Evolutionary conservation across 2,329 filamentous ascomycete genomes (phyloP).

Genomic region (Hypoxylon sp.): DNA sequence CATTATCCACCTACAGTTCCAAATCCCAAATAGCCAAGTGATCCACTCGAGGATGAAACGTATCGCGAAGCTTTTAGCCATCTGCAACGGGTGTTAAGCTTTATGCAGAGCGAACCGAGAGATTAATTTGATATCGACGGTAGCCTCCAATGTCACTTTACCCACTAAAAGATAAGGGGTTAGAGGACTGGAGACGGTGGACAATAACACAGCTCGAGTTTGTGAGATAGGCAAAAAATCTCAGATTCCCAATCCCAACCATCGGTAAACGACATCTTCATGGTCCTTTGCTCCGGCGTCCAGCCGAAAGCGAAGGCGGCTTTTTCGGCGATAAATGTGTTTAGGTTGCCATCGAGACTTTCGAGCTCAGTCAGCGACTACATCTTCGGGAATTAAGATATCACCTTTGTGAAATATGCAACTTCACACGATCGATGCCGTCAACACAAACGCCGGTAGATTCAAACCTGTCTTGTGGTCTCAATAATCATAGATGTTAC

Average conservation of each 20-base stretch:
- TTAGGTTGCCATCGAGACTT: background rate
- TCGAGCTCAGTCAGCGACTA: constrained; percentile 1
- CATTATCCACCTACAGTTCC: background rate
- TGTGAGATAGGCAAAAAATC: constrained; percentile 1
- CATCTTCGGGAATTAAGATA: constrained; percentile 20
- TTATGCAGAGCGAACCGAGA: constrained; percentile 26
- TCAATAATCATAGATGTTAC: background rate
- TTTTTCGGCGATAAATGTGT: background rate
- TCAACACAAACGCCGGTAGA: constrained; percentile 12
- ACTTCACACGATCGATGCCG: background rate
- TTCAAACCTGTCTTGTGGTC: background rate
- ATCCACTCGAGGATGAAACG: constrained; percentile 26
- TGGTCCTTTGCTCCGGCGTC: constrained; percentile 30
- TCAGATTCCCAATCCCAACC: constrained; percentile 1
- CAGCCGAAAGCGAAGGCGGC: constrained; percentile 14
- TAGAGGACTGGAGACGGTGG: constrained; percentile 7
- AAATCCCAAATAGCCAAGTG: constrained; percentile 28
- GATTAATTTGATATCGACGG: constrained; percentile 28
- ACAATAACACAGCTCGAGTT: constrained; percentile 14
- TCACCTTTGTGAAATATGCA: constrained; percentile 6
- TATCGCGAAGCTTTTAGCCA: constrained; percentile 36
- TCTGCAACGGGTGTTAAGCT: constrained; percentile 27
- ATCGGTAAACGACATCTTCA: constrained; percentile 18
- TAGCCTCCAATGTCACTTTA: constrained; percentile 13
- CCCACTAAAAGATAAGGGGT: constrained; percentile 30